A percentile compares a stretch with the other conserved stretches of the same genome.
phyloP scores from a whole-genome alignment of 2,329 filamentous ascomycete genomes.

The Verticillium zaregamsianum region DNA sequence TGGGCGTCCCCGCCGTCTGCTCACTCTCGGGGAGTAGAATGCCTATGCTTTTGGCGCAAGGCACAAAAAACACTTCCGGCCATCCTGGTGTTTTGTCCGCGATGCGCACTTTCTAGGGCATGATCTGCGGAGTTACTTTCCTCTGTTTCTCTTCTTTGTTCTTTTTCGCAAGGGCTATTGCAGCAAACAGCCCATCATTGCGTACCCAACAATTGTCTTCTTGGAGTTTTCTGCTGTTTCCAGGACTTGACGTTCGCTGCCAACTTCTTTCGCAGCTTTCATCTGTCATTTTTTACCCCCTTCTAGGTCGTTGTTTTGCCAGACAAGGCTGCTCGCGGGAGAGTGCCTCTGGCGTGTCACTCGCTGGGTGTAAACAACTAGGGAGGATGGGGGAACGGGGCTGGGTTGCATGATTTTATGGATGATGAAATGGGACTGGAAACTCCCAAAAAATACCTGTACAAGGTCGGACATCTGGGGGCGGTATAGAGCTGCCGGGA shows the following conservation, averaged over 20 bases:
- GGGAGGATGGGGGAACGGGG: not conserved
- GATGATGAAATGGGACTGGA: conserved; percentile 8
- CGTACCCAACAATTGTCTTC: not conserved
- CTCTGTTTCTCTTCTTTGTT: not conserved
- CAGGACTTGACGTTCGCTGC: not conserved
- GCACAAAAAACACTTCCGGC: too few relatives aligned
- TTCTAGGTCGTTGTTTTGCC: not conserved
- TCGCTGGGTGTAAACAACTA: not conserved
- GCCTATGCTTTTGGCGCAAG: too few relatives aligned
- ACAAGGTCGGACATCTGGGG: not conserved
- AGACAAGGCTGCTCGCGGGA: not conserved
- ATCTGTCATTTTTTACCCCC: conserved; percentile 2
- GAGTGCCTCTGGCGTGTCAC: conserved; percentile 1
- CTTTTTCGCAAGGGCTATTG: not conserved
- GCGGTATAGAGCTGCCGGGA: not conserved
- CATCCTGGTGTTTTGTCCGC: too few relatives aligned
- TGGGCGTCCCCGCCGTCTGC: too few relatives aligned
- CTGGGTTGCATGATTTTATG: conserved; percentile 10
- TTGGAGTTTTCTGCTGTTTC: not conserved
- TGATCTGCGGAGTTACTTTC: not conserved
- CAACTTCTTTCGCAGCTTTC: not conserved
- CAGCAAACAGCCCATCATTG: not conserved
- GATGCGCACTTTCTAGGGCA: not conserved
- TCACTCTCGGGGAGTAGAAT: too few relatives aligned
- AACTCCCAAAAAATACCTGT: not conserved